Evolutionary conservation across 768 basidiomycete genomes (phyloP), one percentile per base, ranked within the genome.

Genomic region (Plicaturopsis crispa): DNA sequence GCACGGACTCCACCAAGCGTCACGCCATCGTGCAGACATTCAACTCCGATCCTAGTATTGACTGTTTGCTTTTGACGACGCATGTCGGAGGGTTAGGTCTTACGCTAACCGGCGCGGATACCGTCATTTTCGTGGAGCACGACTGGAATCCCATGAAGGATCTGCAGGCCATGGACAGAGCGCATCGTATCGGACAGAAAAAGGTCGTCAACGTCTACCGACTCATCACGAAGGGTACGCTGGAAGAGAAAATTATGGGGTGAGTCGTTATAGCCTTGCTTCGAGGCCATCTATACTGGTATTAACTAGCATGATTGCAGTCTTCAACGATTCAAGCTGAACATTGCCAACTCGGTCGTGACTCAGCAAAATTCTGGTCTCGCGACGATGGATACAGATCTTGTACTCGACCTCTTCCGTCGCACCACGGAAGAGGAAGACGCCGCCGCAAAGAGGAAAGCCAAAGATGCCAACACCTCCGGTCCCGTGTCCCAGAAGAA

Each of bases 131-230:
- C 51, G 90, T 99, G 37, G 96, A 99, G 56, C 96, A 99, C 51
- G 96, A 99, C 57, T 99, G 96, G 96, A 99, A 99, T 57, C 96
- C 96, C 5, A 96, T 94, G 92, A 98, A 98, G 59, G 96, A 99
- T 65, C 65, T 98, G 5, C 96, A 99, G 55, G 96, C 96, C 6
- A 99, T 99, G 96, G 96, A 99, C 55, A 77, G 96, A 41, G 96
- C 96, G 1, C 96, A 98, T 62, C 83, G 96, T 38, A 83, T 98
- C 24, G 96, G 96, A 5, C 96, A 99, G 65, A 98, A 96, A 70
- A 91, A 92, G 60, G 94, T 98, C 11, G 96, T 99, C 20, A 98
- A 98, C 49, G 96, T 99, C 4, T 99, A 99, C 63, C 84, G 96
- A 12, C 65, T 99, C 37, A 90, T 99, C 49, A 98, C 93, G 10